Evolutionary conservation across 2,329 filamentous ascomycete species (phyloP).

Genomic region (Cladosporium velox): DNA sequence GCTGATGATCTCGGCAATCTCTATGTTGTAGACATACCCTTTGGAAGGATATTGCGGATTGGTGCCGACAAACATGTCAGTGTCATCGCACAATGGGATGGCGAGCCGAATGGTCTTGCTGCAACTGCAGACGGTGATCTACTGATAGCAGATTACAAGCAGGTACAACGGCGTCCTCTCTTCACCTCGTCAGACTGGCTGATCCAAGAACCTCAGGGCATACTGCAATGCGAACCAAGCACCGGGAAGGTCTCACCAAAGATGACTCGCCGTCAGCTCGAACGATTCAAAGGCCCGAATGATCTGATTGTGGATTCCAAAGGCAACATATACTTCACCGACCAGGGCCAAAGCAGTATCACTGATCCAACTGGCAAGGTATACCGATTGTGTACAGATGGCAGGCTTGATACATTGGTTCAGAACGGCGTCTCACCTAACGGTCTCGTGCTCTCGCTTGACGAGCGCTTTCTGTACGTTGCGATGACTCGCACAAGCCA

Average conservation of each 20-base stretch:
- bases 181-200: no score
- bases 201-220: slow-evolving; percentile 34
- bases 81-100: slow-evolving; percentile 42
- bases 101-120: slow-evolving; percentile 46
- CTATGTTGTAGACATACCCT: slow-evolving; percentile 45
- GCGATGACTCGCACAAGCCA: slow-evolving; percentile 46
- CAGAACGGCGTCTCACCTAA: slow-evolving; percentile 14
- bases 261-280: slow-evolving; percentile 43
- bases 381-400: slow-evolving; percentile 40
- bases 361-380: slow-evolving; percentile 46
- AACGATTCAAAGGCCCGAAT: slow-evolving; percentile 49
- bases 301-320: slow-evolving; percentile 45
- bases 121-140: slow-evolving; percentile 39
- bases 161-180: slow-evolving; percentile 31
- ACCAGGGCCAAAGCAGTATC: slow-evolving; percentile 49
- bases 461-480: slow-evolving; percentile 44
- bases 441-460: slow-evolving; percentile 22
- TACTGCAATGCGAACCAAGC: slow-evolving; percentile 40
- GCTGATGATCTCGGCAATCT: slow-evolving; percentile 39
- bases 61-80: slow-evolving; percentile 34
- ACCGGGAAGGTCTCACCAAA: slow-evolving; percentile 35
- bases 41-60: slow-evolving; percentile 44
- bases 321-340: slow-evolving; percentile 48
- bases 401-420: slow-evolving; percentile 38
- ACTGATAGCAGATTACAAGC: slow-evolving; percentile 47